phyloP scores from a whole-genome alignment of 257 asterid genomes.

The Nicotiana attenuata region DNA sequence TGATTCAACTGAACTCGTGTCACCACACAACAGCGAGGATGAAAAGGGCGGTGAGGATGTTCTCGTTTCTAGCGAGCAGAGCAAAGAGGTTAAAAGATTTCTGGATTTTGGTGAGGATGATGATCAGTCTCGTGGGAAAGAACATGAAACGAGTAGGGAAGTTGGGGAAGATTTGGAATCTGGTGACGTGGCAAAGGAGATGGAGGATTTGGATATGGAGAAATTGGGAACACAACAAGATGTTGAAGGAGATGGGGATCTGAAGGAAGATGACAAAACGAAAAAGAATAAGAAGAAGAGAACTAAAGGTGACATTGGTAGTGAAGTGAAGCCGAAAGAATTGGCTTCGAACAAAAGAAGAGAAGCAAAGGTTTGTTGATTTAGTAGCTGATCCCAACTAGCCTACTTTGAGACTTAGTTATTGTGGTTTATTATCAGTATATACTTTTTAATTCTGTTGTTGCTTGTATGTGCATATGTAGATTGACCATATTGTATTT shows the following conservation, averaged over 20 bases:
- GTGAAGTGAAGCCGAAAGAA: slow-evolving; percentile 24
- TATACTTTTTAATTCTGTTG: not conserved
- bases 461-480: not conserved
- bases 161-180: slow-evolving; percentile 29
- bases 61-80: not conserved
- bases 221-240: slow-evolving; percentile 18
- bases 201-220: slow-evolving; percentile 13
- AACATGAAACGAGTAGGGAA: not conserved
- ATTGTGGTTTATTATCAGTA: not conserved
- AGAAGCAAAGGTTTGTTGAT: slow-evolving; percentile 56
- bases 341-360: slow-evolving; percentile 39
- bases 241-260: slow-evolving; percentile 3
- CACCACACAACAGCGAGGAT: slow-evolving; percentile 23
- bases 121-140: not conserved
- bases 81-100: slow-evolving; percentile 2
- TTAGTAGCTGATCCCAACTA: not conserved
- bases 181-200: slow-evolving; percentile 24
- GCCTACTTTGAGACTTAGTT: not conserved
- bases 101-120: not conserved
- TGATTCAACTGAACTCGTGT: slow-evolving; percentile 30
- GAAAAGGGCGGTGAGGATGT: slow-evolving; percentile 4
- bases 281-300: slow-evolving; percentile 40
- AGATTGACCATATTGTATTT: slow-evolving; percentile 1
- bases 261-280: slow-evolving; percentile 11
- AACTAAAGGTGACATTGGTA: slow-evolving; percentile 22